Percentiles rank a stretch among this genome's conserved stretches.
Conservation (phyloP, 1,139 yeast genomes). For the Scheffersomyces illinoinensis region DNA sequence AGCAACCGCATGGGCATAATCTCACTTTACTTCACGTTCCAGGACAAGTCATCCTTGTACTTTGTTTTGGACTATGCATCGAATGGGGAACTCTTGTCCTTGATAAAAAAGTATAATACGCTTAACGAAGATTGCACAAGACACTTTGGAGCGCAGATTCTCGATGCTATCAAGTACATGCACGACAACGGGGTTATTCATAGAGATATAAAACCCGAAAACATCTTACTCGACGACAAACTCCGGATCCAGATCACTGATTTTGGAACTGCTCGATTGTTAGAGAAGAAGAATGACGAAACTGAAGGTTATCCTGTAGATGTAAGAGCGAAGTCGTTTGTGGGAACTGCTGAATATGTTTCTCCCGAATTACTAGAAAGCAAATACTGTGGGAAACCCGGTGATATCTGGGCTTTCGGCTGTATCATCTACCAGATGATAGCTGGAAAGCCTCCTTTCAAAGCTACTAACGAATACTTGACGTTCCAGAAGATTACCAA, state of each 20-base stretch:
- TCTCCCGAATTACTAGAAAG: constrained; percentile 72
- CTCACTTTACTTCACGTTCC: constrained; percentile 87
- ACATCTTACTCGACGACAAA: constrained; percentile 63
- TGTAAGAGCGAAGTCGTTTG: constrained; percentile 67
- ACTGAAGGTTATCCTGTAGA: constrained; percentile 46
- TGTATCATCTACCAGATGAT: constrained; percentile 76
- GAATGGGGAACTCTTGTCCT: constrained; percentile 83
- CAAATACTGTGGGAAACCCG: constrained; percentile 72
- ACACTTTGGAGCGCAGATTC: constrained; percentile 65
- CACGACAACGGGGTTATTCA: constrained; percentile 80
- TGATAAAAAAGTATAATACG: constrained; percentile 76
- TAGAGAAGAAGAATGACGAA: constrained; percentile 44
- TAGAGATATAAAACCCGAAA: constrained; percentile 79
- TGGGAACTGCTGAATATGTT: constrained; percentile 83
- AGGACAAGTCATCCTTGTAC: constrained; percentile 83
- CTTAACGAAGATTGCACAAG: constrained; percentile 76
- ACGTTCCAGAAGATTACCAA: constrained; percentile 70
- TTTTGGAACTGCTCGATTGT: constrained; percentile 74
- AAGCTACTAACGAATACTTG: constrained; percentile 72
- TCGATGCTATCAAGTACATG: constrained; percentile 67
- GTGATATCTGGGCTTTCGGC: constrained; percentile 84
- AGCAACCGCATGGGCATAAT: constrained; percentile 77
- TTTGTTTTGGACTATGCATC: constrained; percentile 93
- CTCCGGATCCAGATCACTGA: constrained; percentile 74
- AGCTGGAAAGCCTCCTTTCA: constrained; percentile 78